Conservation (phyloP, 2,329 filamentous ascomycete genomes). For the Periconia sp. region DNA sequence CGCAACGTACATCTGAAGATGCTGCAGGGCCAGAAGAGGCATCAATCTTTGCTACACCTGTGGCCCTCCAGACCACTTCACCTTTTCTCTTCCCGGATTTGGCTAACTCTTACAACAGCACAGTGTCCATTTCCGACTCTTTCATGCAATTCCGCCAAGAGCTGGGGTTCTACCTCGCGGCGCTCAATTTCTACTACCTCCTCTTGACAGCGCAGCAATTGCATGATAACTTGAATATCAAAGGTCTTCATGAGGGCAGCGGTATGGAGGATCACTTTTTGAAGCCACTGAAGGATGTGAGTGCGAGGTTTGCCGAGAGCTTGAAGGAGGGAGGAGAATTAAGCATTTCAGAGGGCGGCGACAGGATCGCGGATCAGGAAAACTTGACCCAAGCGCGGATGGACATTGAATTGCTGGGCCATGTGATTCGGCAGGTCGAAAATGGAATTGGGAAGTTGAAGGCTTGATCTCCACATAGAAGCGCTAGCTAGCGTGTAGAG, state of each 20-base stretch:
- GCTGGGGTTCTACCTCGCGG: constrained; percentile 56
- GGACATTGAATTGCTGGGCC: constrained; percentile 38
- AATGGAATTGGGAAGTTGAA: constrained; percentile 1
- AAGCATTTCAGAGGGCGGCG: constrained; percentile 32
- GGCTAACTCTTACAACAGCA: constrained; percentile 41
- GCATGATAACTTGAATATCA: constrained; percentile 50
- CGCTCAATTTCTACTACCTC: constrained; percentile 62
- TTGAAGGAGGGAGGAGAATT: constrained; percentile 38
- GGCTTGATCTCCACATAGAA: neutral
- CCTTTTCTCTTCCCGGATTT: constrained; percentile 56
- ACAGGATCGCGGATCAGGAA: constrained; percentile 17
- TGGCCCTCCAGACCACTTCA: constrained; percentile 51
- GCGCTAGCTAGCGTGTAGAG: neutral
- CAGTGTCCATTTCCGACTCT: constrained; percentile 26
- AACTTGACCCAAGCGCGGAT: constrained; percentile 36
- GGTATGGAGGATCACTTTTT: constrained; percentile 48
- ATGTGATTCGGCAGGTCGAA: constrained; percentile 33
- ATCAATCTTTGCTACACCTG: constrained; percentile 51
- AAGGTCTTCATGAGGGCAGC: constrained; percentile 43
- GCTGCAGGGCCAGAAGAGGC: constrained; percentile 14
- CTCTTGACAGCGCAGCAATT: constrained; percentile 54
- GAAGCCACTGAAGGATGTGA: constrained; percentile 44
- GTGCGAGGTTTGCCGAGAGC: constrained; percentile 39
- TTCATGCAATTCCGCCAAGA: constrained; percentile 54
- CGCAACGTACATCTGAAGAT: constrained; percentile 5